phyloP scores from a whole-genome alignment of 441 rosid species.

The Aquilaria agallochum region DNA sequence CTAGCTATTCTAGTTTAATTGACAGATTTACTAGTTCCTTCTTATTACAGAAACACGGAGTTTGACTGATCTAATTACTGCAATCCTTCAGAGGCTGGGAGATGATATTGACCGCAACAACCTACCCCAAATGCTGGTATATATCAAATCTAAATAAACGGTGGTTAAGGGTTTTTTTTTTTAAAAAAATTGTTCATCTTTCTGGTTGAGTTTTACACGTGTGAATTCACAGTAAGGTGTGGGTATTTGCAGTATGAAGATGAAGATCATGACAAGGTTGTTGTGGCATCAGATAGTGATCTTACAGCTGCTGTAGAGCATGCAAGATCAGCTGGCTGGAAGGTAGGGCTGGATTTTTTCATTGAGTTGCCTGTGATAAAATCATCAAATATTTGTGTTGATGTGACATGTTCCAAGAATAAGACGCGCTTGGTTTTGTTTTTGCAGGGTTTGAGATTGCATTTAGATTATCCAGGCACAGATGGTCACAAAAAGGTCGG shows the following conservation, averaged over 20 bases:
- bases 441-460: constrained; percentile 84
- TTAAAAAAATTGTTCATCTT: neutral
- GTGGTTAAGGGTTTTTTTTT: too few relatives aligned
- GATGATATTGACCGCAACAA: constrained; percentile 74
- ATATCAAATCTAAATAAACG: neutral
- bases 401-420: neutral
- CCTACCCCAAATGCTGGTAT: constrained; percentile 86
- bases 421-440: neutral
- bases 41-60: constrained; percentile 52
- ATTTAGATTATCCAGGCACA: constrained; percentile 66
- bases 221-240: constrained; percentile 13
- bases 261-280: constrained; percentile 91
- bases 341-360: constrained; percentile 39
- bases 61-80: constrained; percentile 74
- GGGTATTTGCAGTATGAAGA: constrained; percentile 74
- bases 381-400: too few relatives aligned
- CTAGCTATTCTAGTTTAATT: too few relatives aligned
- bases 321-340: constrained; percentile 79
- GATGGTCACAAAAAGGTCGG: constrained; percentile 32
- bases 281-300: constrained; percentile 81
- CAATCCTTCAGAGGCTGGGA: constrained; percentile 87
- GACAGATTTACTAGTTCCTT: constrained; percentile 9
- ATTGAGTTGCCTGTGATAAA: neutral
- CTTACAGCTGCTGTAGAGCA: constrained; percentile 83
- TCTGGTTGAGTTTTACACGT: constrained; percentile 2